These are phyloP conservation scores for Suillus discolor DNA, from an alignment of 768 basidiomycete species.

Conservation along the genomic window DNA sequence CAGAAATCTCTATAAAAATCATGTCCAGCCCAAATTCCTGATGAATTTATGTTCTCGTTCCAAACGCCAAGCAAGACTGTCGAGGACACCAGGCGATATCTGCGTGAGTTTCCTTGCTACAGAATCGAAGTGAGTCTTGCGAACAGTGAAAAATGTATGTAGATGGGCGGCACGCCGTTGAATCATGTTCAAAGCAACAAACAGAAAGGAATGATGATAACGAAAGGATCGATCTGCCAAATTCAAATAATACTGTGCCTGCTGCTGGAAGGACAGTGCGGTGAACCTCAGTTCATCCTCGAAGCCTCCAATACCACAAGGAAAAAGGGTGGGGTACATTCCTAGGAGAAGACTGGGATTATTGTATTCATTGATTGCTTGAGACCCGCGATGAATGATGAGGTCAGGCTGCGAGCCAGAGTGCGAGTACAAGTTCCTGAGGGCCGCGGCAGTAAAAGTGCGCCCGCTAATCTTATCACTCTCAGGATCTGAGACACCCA, in stretches of 20 bases:
- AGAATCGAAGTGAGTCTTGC: background rate
- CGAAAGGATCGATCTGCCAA: slow-evolving; percentile 22
- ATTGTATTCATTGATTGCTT: slow-evolving; percentile 29
- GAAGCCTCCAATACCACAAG: slow-evolving; percentile 33
- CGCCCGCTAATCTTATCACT: slow-evolving; percentile 10
- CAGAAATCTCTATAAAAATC: background rate
- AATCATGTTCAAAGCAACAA: slow-evolving; percentile 30
- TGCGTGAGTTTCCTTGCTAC: background rate
- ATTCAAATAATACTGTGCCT: slow-evolving; percentile 28
- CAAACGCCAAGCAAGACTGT: slow-evolving; percentile 12
- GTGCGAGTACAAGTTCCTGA: slow-evolving; percentile 21
- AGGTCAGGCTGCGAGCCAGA: slow-evolving; percentile 20
- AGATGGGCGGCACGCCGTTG: slow-evolving; percentile 26
- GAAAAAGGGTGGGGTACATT: slow-evolving; percentile 33
- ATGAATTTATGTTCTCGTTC: slow-evolving; percentile 12
- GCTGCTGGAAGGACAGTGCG: slow-evolving; percentile 19
- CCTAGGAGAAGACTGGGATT: slow-evolving; percentile 32
- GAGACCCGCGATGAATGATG: slow-evolving; percentile 16
- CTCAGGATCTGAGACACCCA: too few species aligned
- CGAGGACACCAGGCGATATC: background rate
- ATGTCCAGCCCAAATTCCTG: too few species aligned
- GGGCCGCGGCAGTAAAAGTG: slow-evolving; percentile 22
- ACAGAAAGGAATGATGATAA: slow-evolving; percentile 28
- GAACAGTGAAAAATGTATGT: slow-evolving; percentile 21
- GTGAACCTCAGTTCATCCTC: slow-evolving; percentile 18